Percentiles rank a stretch among this genome's conserved stretches.
Conservation (phyloP, 495 filamentous ascomycete species). For the Amphirosellinia nigrospora region DNA sequence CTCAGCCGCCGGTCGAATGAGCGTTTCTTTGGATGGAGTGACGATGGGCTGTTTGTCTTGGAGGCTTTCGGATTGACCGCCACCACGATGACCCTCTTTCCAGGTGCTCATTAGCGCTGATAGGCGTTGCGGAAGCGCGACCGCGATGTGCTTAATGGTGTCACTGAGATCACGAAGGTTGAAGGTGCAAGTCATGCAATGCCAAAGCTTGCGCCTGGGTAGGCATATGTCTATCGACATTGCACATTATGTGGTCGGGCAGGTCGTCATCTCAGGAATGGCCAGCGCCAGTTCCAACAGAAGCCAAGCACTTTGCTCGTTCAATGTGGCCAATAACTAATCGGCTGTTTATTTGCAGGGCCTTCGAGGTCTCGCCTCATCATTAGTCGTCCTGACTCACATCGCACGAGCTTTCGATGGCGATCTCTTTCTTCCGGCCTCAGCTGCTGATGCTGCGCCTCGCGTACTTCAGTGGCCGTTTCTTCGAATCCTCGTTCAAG, state of each 20-base stretch:
- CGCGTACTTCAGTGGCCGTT: constrained; percentile 65
- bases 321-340: constrained; percentile 9
- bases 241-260: neutral
- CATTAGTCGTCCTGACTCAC: constrained; percentile 69
- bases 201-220: neutral
- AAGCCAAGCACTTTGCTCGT: neutral
- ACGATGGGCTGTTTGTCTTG: neutral
- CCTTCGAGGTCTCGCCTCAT: constrained; percentile 67
- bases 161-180: neutral
- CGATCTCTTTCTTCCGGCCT: constrained; percentile 61
- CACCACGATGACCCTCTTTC: neutral
- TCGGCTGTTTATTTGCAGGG: constrained; percentile 49
- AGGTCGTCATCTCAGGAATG: neutral
- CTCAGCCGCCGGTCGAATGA: constrained; percentile 7
- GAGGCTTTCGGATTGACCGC: neutral
- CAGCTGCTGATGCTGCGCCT: constrained; percentile 52
- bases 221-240: neutral
- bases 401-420: constrained; percentile 65
- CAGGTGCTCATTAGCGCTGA: neutral
- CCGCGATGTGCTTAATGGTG: neutral
- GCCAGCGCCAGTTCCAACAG: neutral
- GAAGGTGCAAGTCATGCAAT: neutral
- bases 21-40: neutral
- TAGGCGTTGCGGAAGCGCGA: neutral
- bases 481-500: constrained; percentile 67